A percentile compares a stretch with the other conserved stretches of the same genome.
Evolutionary conservation across 768 basidiomycete species (phyloP).

Genomic region (Russula foetens): DNA sequence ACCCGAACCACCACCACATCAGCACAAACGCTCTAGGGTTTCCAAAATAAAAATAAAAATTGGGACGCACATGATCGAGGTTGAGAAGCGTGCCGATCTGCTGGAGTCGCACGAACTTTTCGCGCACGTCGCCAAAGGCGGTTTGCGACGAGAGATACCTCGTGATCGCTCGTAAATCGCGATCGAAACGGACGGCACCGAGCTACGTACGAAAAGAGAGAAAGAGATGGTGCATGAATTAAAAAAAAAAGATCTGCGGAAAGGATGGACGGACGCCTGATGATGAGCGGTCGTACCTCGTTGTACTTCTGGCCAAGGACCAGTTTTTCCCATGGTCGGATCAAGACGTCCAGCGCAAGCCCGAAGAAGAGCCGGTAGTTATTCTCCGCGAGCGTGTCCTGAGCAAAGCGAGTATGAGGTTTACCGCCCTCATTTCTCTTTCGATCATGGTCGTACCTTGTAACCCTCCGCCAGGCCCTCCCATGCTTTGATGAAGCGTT

Average conservation of each 20-base stretch:
- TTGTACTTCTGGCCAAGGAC: constrained; percentile 75
- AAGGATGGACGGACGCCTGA: background rate
- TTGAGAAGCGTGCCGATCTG: constrained; percentile 91
- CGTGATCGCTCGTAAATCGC: constrained; percentile 78
- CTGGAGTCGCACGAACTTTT: constrained; percentile 86
- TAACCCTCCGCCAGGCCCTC: constrained; percentile 80
- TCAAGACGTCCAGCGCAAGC: constrained; percentile 75
- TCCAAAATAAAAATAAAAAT: background rate
- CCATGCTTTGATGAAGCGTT: constrained; percentile 88
- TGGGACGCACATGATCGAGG: constrained; percentile 58
- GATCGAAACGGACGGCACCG: constrained; percentile 92
- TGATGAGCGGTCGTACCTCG: constrained; percentile 47
- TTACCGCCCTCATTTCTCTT: too few species aligned
- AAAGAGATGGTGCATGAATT: background rate
- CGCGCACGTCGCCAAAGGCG: constrained; percentile 80
- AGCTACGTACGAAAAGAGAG: constrained; percentile 41
- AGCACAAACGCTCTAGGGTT: background rate
- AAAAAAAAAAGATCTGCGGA: background rate
- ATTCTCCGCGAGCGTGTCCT: constrained; percentile 82
- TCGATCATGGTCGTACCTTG: constrained; percentile 42
- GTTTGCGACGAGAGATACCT: constrained; percentile 84
- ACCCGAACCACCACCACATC: background rate
- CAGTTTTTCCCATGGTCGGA: constrained; percentile 95
- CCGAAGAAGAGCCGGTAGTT: constrained; percentile 86
- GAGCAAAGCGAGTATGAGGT: background rate